Evolutionary conservation across 2,329 filamentous ascomycete genomes (phyloP).

Genomic region (Tolypocladium inflatum): DNA sequence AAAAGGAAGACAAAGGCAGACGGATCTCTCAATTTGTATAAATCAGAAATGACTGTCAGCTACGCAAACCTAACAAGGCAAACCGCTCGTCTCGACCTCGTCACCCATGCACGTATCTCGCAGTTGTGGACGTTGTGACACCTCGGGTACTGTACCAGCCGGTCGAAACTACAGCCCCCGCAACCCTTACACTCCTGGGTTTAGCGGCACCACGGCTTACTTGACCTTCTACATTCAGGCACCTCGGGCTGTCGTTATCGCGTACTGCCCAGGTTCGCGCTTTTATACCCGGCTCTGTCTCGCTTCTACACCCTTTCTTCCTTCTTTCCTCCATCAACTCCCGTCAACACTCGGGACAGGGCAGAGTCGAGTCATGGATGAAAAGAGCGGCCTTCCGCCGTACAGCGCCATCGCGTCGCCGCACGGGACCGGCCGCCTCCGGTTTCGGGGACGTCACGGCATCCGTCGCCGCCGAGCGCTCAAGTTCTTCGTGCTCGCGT

Average conservation of each 20-base stretch:
- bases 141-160: background rate
- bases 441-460: slow-evolving; percentile 13
- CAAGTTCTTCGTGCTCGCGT: slow-evolving; percentile 33
- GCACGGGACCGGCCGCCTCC: slow-evolving; percentile 2
- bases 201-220: background rate
- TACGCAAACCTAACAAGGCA: too few species aligned
- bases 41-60: too few species aligned
- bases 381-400: slow-evolving; percentile 34
- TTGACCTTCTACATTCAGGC: background rate
- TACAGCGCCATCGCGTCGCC: slow-evolving; percentile 27
- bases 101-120: too few species aligned
- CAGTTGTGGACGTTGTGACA: too few species aligned
- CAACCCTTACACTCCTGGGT: background rate
- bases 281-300: background rate
- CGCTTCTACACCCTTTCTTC: too few species aligned
- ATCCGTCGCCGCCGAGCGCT: slow-evolving; percentile 34
- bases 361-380: slow-evolving; percentile 17
- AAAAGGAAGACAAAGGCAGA: too few species aligned
- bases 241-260: background rate
- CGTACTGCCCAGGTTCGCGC: background rate
- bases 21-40: too few species aligned
- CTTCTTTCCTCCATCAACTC: background rate
- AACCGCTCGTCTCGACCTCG: background rate
- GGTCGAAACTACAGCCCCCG: background rate
- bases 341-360: background rate